Base-by-base conservation (phyloP, 2,329 filamentous ascomycete genomes). In the Talaromyces rugulosus region DNA sequence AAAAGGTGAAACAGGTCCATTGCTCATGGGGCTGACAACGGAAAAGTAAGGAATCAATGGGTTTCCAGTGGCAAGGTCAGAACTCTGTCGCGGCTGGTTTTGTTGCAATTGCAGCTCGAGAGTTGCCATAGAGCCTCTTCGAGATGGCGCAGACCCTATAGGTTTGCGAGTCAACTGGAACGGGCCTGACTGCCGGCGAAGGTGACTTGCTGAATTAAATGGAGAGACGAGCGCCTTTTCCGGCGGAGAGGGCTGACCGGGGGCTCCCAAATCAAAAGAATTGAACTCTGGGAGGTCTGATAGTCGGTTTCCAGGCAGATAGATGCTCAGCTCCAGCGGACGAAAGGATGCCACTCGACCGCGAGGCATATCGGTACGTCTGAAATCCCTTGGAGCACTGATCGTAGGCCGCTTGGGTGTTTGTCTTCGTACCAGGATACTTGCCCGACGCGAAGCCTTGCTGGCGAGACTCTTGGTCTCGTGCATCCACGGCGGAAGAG, bases 241-340 rank as follows among this genome's bases (percentile, higher is more conserved):
- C 2, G 77, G 77, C 2, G 68, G 65, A 64, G 68, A 63, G 66
- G 71, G 68, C 63, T 69, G 62, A 27, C 68, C 63, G 16, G 61
- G 34, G 62, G 71, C 70, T 1, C 72, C 71, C 16, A 78, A 63
- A n/a, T 71, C 70, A 54, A 78, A 75, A 2, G 69, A 59, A 18
- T 75, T 73, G 63, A 82, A 82, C 28, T 71, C 70, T 23, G 80
- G 80, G 33, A 82, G 71, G 61, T 78, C 73, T 31, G 80, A 78
- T 14, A 81, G 67, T 61, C 73, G 71, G 66, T 80, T 78, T 44
- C 74, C 74, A n/a, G 76, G 72, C 58, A 72, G 67, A 66, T 80
- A 75, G 59, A 82, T 81, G 66, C 74, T 81, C 54, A 82, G 70
- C 67, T 81, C 75, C n/a, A 82, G 69, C 4, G 79, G 79, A 36